Conservation (phyloP, 2,329 filamentous ascomycete genomes). For the Colletotrichum sp. region DNA sequence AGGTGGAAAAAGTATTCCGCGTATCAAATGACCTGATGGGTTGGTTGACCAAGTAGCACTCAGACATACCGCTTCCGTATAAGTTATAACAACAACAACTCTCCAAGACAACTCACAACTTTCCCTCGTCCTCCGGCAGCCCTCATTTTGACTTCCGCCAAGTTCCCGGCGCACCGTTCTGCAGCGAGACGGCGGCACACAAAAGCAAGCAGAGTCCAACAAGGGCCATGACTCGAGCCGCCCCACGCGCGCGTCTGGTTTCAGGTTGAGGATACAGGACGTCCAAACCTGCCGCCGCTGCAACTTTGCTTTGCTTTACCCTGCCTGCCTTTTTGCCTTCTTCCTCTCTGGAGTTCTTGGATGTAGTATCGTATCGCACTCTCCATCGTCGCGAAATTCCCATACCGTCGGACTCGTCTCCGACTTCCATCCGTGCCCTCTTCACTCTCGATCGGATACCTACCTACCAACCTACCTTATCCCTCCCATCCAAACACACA, state of each 20-base stretch:
- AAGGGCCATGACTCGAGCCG: not conserved
- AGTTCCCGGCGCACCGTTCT: not conserved
- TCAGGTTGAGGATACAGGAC: not conserved
- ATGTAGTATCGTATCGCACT: not conserved
- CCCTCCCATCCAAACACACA: not conserved
- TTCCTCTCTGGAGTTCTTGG: not conserved
- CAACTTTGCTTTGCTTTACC: not conserved
- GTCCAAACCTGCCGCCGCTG: not conserved
- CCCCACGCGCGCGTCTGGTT: slow-evolving; percentile 7
- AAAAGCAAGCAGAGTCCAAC: not conserved
- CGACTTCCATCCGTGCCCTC: not conserved
- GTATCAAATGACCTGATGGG: too few relatives aligned
- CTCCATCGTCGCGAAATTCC: not conserved
- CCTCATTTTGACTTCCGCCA: not conserved
- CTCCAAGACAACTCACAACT: not conserved
- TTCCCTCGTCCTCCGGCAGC: fast-evolving
- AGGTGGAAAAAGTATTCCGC: too few relatives aligned
- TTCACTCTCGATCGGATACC: not conserved
- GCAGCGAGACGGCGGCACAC: not conserved
- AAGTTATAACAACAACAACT: too few relatives aligned
- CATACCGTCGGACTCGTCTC: not conserved
- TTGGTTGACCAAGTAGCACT: too few relatives aligned
- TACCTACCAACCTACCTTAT: not conserved
- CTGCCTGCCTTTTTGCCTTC: not conserved
- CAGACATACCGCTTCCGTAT: too few relatives aligned